Percentiles rank a stretch among this genome's conserved stretches.
Conservation (phyloP, 805 yeast species). For the Cephaloascus albidus region DNA sequence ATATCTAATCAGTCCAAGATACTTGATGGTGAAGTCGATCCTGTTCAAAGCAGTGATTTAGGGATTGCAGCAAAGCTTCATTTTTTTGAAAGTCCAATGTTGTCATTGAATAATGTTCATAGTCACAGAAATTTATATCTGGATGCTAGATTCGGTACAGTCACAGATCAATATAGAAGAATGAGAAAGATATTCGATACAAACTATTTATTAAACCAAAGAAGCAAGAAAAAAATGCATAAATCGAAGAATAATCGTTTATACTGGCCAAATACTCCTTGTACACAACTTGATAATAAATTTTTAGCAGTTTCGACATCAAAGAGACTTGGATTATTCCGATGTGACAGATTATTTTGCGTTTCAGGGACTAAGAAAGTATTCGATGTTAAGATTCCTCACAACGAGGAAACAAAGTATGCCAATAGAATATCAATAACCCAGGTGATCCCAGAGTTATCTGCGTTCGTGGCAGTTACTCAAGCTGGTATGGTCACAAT, state of each 20-base stretch:
- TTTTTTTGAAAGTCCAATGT: conserved; percentile 1
- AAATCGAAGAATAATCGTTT: conserved; percentile 13
- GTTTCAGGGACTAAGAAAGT: conserved; percentile 34
- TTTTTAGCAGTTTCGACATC: conserved; percentile 36
- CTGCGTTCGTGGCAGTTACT: conserved; percentile 21
- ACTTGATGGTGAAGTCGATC: conserved; percentile 29
- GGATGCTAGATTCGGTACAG: background rate
- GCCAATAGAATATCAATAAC: conserved; percentile 26
- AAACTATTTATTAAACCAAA: conserved; percentile 12
- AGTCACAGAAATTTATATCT: background rate
- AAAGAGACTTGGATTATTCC: conserved; percentile 31
- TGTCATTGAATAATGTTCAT: background rate
- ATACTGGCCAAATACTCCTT: conserved; percentile 16
- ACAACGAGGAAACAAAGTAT: conserved; percentile 22
- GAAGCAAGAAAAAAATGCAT: conserved; percentile 8
- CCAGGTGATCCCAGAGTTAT: conserved; percentile 22
- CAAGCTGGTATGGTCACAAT: conserved; percentile 28
- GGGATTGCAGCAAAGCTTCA: conserved; percentile 26
- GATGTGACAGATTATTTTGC: conserved; percentile 35
- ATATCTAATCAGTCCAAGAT: conserved; percentile 30
- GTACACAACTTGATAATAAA: conserved; percentile 13
- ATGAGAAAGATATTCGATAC: conserved; percentile 16
- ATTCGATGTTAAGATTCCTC: conserved; percentile 26
- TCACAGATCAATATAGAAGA: conserved; percentile 7
- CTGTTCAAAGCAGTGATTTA: conserved; percentile 24